These are phyloP conservation scores for Acanthamoeba quina DNA, from an alignment of 208 protist genomes.

Conservation along the genomic window DNA sequence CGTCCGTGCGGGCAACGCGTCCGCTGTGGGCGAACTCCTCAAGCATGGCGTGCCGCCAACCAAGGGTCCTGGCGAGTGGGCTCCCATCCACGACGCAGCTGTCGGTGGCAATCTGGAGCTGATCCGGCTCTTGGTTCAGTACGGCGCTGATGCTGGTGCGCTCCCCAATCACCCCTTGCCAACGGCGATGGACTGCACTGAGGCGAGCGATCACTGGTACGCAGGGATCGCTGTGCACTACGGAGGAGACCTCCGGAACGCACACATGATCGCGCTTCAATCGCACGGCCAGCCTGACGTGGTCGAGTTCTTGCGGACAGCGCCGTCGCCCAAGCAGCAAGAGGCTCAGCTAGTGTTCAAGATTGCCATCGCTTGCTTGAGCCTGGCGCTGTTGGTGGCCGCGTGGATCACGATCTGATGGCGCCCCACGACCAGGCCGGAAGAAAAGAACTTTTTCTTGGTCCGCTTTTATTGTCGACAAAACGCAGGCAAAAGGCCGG, in stretches of 20 bases:
- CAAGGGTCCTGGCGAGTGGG: neutral
- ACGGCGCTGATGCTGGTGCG: slow-evolving; percentile 21
- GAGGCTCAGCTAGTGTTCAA: neutral
- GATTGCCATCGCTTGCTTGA: neutral
- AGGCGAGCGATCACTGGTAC: neutral
- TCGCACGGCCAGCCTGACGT: slow-evolving; percentile 12
- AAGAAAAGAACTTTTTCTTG: neutral
- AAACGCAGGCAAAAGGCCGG: neutral
- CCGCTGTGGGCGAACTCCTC: neutral
- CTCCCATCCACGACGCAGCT: neutral
- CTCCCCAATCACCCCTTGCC: neutral
- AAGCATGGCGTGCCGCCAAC: slow-evolving; percentile 10
- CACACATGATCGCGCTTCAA: neutral
- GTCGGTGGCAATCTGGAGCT: neutral
- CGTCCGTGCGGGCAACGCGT: neutral
- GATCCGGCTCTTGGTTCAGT: neutral
- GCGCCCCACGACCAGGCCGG: no score
- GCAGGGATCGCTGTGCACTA: neutral
- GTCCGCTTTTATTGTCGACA: neutral
- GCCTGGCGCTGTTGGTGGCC: neutral
- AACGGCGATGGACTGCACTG: neutral
- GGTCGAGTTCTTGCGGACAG: neutral
- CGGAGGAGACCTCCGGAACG: neutral
- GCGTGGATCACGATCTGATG: neutral
- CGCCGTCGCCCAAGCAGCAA: neutral